Conservation (phyloP, 805 yeast species). For the Saccharomycopsis oosterbeekiorum region DNA sequence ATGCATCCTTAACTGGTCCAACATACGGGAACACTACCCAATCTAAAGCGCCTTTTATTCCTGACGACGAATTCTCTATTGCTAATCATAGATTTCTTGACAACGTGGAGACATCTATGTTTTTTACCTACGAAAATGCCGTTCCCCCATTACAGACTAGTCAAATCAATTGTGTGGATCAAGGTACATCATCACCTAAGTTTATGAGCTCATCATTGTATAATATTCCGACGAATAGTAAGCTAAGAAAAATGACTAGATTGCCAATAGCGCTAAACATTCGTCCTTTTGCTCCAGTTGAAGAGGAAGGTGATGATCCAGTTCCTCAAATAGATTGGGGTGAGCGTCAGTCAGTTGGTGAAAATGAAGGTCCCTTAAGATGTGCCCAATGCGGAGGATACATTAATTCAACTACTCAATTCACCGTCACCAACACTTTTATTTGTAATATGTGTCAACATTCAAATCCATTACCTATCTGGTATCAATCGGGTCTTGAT, state of each 20-base stretch:
- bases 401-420: slow-evolving; percentile 65
- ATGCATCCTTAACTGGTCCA: not conserved
- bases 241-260: slow-evolving; percentile 54
- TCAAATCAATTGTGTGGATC: slow-evolving; percentile 61
- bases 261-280: slow-evolving; percentile 76
- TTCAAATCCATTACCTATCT: slow-evolving; percentile 56
- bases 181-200: slow-evolving; percentile 77
- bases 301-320: slow-evolving; percentile 37
- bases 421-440: slow-evolving; percentile 49
- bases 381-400: slow-evolving; percentile 90
- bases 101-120: slow-evolving; percentile 28
- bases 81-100: slow-evolving; percentile 29
- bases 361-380: slow-evolving; percentile 57
- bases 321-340: slow-evolving; percentile 51
- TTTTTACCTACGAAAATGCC: slow-evolving; percentile 66
- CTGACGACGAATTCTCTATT: slow-evolving; percentile 17
- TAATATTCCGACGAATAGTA: slow-evolving; percentile 68
- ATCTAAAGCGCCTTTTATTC: slow-evolving; percentile 1
- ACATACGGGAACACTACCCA: not conserved
- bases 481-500: slow-evolving; percentile 56
- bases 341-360: not conserved
- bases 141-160: slow-evolving; percentile 79
- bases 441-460: slow-evolving; percentile 83
- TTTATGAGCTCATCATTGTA: slow-evolving; percentile 73
- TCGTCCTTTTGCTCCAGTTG: slow-evolving; percentile 71